These are phyloP conservation scores for Phlyctochytrium arcticum DNA, from an alignment of 192 early-diverging fungal genomes.

Conservation along the genomic window DNA sequence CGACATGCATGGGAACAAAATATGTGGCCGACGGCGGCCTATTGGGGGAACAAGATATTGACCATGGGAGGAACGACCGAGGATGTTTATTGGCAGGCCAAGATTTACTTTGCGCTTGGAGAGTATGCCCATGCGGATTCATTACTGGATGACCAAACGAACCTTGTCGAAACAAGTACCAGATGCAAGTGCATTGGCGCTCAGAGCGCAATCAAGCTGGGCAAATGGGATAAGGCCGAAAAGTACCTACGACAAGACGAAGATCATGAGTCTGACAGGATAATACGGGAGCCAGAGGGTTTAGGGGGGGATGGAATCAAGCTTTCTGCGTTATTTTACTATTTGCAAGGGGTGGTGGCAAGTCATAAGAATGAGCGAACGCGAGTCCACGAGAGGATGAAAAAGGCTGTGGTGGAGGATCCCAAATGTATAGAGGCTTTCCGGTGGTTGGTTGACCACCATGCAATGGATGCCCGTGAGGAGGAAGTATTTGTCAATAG, in stretches of 20 bases:
- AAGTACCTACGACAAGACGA: not conserved
- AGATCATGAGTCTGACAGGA: not conserved
- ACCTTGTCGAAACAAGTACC: conserved; percentile 4
- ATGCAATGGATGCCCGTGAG: conserved; percentile 56
- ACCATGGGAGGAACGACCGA: conserved; percentile 11
- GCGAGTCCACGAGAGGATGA: conserved; percentile 55
- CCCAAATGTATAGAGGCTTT: conserved; percentile 66
- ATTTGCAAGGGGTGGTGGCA: conserved; percentile 53
- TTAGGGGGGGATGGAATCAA: not conserved
- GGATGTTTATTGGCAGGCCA: conserved; percentile 17
- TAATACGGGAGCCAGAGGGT: not conserved
- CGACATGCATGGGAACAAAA: conserved; percentile 9
- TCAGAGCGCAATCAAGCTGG: conserved; percentile 7
- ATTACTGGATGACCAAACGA: not conserved
- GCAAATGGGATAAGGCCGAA: conserved; percentile 9
- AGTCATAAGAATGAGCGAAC: conserved; percentile 45
- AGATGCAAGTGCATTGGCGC: conserved; percentile 17
- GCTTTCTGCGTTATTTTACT: conserved; percentile 50
- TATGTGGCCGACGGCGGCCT: conserved; percentile 14
- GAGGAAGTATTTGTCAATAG: conserved; percentile 3
- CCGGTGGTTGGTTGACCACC: conserved; percentile 48
- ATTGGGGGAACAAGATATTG: conserved; percentile 17
- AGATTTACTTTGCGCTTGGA: conserved; percentile 9
- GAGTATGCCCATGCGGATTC: conserved; percentile 9
- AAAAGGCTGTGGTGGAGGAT: conserved; percentile 59